Base-by-base conservation (phyloP, 169 alveolate genomes). In the Plasmodium yoelii region DNA sequence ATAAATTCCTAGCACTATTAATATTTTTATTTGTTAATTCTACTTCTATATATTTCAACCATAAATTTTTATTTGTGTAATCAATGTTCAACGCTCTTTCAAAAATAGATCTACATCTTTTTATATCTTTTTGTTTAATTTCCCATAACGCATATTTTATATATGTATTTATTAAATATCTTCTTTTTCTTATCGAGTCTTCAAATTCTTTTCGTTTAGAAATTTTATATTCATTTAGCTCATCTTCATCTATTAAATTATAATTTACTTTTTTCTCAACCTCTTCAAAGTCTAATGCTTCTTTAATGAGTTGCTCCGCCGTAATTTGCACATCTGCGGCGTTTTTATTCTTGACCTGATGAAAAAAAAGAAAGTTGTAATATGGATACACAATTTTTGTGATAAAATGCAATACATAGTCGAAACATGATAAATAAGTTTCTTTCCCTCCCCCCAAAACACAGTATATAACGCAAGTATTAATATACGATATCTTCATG, bases 91-190 rank as follows among this genome's bases (percentile, higher is more conserved):
- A 90, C 0, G 99, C 99, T 72, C 99, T 94, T 92, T 99, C 99
- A 90, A 95, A 98, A 18, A 98, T 96, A 26, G 99, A 97, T 39
- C 99, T 93, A 6, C 99, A 99, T 42, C 97, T 94, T 18, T 95
- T 87, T 73, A 97, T 97, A 91, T 99, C 99, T 77, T 95, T 93
- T 65, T 98, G 98, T 44, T 96, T 94, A 51, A 98, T 99, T 94
- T 99, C 99, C 99, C 99, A 99, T 68, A 95, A 94, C 5, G 99
- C 99, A 93, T 98, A 98, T 84, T 97, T 97, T 67, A 98, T 94
- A 99, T 99, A 98, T 13, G 98, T 93, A 61, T 99, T 99, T 53
- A 99, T 97, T 88, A 98, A 97, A 84, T 98, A 98, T 49, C 99
- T 92, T 91, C 98, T 97, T 87, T 98, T 90, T 44, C 99, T 90